A percentile compares a stretch with the other conserved stretches of the same genome.
These are phyloP conservation scores for Escovopsis sp. DNA, from an alignment of 2,329 filamentous ascomycete species.

Conservation along the genomic window DNA sequence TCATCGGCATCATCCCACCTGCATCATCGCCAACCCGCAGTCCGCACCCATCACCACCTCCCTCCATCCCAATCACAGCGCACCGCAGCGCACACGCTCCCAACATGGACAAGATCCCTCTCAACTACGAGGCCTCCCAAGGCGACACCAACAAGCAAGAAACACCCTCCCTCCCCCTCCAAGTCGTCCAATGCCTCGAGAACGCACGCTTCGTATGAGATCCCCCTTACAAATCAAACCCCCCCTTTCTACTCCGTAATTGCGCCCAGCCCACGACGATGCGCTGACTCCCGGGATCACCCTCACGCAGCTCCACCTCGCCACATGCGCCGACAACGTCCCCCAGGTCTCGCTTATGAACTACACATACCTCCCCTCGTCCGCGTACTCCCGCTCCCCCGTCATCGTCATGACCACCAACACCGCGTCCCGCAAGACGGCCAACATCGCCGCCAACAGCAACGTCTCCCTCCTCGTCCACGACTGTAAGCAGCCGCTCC, in stretches of 20 bases:
- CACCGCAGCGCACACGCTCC: too few species aligned
- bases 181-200: slow-evolving; percentile 81
- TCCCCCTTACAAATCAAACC: neutral
- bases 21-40: slow-evolving; percentile 64
- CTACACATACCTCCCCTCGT: slow-evolving; percentile 85
- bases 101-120: slow-evolving; percentile 48
- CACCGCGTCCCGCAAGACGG: slow-evolving; percentile 60
- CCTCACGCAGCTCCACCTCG: slow-evolving; percentile 65
- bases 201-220: slow-evolving; percentile 87
- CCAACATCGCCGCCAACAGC: slow-evolving; percentile 71
- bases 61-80: too few species aligned
- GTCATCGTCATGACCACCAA: slow-evolving; percentile 92
- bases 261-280: neutral
- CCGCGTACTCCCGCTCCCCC: slow-evolving; percentile 51
- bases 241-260: neutral
- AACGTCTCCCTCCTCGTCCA: slow-evolving; percentile 86
- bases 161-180: slow-evolving; percentile 57
- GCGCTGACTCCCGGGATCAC: neutral
- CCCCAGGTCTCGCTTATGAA: slow-evolving; percentile 97
- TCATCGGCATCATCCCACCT: slow-evolving; percentile 64
- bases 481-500: slow-evolving; percentile 62
- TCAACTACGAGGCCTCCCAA: slow-evolving; percentile 62
- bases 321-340: slow-evolving; percentile 67
- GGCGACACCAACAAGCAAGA: slow-evolving; percentile 57
- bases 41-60: too few species aligned